phyloP scores from a whole-genome alignment of 1,139 yeast species.

The Blastobotrys serpentis region DNA sequence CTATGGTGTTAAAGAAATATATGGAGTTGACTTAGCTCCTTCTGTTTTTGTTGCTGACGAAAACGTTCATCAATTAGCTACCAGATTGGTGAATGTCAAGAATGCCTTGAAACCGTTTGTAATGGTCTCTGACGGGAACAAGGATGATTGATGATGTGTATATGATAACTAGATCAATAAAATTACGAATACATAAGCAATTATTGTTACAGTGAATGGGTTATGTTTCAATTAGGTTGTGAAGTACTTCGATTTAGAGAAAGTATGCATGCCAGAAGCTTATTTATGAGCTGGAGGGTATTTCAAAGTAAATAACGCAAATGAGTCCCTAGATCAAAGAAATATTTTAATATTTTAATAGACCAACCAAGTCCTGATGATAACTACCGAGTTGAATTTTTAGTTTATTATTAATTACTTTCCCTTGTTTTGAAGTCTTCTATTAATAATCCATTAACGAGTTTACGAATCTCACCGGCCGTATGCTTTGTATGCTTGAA shows the following conservation, averaged over 20 bases:
- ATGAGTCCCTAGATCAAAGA: no score
- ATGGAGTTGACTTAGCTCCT: conserved; percentile 38
- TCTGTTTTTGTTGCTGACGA: conserved; percentile 36
- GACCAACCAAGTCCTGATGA: no score
- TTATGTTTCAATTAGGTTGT: no score
- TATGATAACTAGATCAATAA: conserved; percentile 12
- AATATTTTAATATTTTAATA: no score
- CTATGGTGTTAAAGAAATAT: conserved; percentile 33
- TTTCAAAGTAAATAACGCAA: no score
- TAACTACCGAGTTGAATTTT: no score
- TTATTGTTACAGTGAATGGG: no score
- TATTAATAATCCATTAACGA: conserved; percentile 30
- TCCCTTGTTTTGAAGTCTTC: conserved; percentile 21
- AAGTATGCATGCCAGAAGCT: no score
- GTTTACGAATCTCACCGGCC: conserved; percentile 26
- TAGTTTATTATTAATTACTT: not conserved
- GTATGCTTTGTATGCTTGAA: conserved; percentile 22
- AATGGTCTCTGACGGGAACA: conserved; percentile 13
- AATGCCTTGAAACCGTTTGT: conserved; percentile 35
- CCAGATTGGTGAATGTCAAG: conserved; percentile 32
- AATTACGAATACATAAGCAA: not conserved
- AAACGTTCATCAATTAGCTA: conserved; percentile 32
- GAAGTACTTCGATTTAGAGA: no score
- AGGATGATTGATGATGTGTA: conserved; percentile 9
- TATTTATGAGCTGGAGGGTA: no score